Base-by-base conservation (phyloP, 345 rosid genomes). In the Anacardium occidentale region DNA sequence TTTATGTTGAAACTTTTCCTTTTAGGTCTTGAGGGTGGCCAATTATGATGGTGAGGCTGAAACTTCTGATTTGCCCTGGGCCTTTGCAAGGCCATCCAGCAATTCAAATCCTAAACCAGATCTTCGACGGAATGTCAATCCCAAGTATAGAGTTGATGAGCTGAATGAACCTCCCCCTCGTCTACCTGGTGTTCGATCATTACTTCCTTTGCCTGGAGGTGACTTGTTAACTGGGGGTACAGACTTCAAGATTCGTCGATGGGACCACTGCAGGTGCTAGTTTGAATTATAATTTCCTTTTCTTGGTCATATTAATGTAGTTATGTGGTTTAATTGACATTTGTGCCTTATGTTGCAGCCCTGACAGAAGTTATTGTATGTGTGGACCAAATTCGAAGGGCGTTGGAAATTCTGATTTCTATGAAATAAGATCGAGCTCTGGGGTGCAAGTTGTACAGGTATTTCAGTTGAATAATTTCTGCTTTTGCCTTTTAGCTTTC, bases 171-270 rank as follows among this genome's bases (percentile, higher is more conserved):
- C 96, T 74, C 87, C 96, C 78, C 82, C 92, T 54, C 92, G 90
- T 63, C 91, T 91, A 75, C 94, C 90, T 40, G 99, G 98, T 40
- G 83, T 89, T 70, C 97, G 94, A 52, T 80, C 97, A 44, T 80
- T 95, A 85, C 91, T 92, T 76, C 97, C 98, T 53, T 83, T 95
- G 75, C 97, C 99, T 34, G 94, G 98, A 20, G 98, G 99, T 45
- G 97, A 95, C 86, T 81, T 92, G 80, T 78, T 95, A 82, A 92
- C 99, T 14, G 99, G 93, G 77, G 94, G 98, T 66, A 91, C 97
- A 18, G 99, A 95, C 83, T 83, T 95, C 83, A 95, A 88, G 82
- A 92, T 92, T 60, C 94, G 97, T 68, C 87, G 96, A 48, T 95
- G 98, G 98, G 93, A 92, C 78, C 86, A 88, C 75, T 79, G 77